phyloP scores from a whole-genome alignment of 1,284 basidiomycete species.

The Porphyrellus sp. region DNA sequence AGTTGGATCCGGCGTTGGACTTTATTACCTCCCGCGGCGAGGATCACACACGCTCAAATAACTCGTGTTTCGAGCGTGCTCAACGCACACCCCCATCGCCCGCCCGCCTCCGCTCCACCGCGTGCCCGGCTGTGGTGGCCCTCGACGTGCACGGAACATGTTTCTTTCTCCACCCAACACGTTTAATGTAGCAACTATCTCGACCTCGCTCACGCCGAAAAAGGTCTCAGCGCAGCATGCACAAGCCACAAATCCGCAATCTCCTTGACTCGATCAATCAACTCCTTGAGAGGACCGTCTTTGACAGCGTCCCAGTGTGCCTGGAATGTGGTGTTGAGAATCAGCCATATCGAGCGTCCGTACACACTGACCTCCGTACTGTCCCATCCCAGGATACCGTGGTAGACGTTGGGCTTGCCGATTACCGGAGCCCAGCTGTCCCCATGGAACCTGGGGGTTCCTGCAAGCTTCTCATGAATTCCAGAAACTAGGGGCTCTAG shows the following conservation, averaged over 20 bases:
- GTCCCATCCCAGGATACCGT: slow-evolving; percentile 36
- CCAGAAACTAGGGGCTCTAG: slow-evolving; percentile 26
- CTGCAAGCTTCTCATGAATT: slow-evolving; percentile 20
- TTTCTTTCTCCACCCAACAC: slow-evolving; percentile 8
- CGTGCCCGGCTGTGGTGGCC: slow-evolving; percentile 13
- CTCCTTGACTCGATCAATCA: slow-evolving; percentile 28
- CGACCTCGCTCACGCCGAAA: slow-evolving; percentile 2
- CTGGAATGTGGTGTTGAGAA: slow-evolving; percentile 13
- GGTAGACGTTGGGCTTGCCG: slow-evolving; percentile 19
- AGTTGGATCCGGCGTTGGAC: slow-evolving; percentile 28
- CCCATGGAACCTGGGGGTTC: slow-evolving; percentile 27
- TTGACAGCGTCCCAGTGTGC: slow-evolving; percentile 34
- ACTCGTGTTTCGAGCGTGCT: slow-evolving; percentile 37
- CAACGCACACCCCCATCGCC: slow-evolving; percentile 15
- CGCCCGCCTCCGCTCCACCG: slow-evolving; percentile 9
- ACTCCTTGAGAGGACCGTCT: slow-evolving; percentile 26
- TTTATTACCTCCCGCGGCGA: slow-evolving; percentile 35
- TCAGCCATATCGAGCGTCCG: background rate
- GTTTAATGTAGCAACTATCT: background rate
- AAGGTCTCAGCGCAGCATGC: slow-evolving; percentile 26
- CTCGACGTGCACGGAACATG: background rate
- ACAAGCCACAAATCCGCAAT: slow-evolving; percentile 33
- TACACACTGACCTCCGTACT: slow-evolving; percentile 25
- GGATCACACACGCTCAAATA: slow-evolving; percentile 34
- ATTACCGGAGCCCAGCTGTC: slow-evolving; percentile 32